phyloP scores from a whole-genome alignment of 257 asterid species.

The Solanum habrochaites region DNA sequence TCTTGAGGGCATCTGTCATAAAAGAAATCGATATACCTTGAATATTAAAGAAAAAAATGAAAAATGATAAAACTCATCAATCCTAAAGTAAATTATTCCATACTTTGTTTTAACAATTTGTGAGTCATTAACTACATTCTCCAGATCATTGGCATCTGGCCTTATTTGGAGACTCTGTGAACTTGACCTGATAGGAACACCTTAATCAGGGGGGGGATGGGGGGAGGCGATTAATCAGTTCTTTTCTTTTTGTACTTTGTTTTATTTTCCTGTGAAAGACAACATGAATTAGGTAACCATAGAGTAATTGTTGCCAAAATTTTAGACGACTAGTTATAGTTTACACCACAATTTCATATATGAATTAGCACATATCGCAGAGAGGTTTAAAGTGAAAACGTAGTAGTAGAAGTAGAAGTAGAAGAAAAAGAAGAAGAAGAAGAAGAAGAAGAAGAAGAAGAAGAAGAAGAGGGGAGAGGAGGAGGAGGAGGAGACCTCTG shows the following conservation, averaged over 20 bases:
- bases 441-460: no score
- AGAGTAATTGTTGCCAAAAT: conserved; percentile 13
- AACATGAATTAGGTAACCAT: background rate
- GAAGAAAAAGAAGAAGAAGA: no score
- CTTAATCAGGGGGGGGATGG: no score
- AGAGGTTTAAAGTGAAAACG: background rate
- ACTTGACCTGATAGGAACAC: no score
- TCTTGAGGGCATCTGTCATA: background rate
- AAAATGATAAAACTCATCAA: background rate
- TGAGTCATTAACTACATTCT: background rate
- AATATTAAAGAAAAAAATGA: background rate
- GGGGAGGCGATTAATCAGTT: no score
- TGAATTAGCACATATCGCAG: background rate
- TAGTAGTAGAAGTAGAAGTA: background rate
- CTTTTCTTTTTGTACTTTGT: background rate
- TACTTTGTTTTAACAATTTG: background rate
- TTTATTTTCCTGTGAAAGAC: background rate
- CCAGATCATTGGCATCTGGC: background rate
- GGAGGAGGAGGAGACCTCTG: no score
- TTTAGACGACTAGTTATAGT: background rate
- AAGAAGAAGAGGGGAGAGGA: no score
- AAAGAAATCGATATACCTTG: background rate
- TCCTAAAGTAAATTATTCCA: background rate
- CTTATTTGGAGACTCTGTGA: no score
- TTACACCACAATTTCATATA: background rate